These are phyloP conservation scores for Candida sanyiensis DNA, from an alignment of 805 yeast genomes.

Conservation along the genomic window DNA sequence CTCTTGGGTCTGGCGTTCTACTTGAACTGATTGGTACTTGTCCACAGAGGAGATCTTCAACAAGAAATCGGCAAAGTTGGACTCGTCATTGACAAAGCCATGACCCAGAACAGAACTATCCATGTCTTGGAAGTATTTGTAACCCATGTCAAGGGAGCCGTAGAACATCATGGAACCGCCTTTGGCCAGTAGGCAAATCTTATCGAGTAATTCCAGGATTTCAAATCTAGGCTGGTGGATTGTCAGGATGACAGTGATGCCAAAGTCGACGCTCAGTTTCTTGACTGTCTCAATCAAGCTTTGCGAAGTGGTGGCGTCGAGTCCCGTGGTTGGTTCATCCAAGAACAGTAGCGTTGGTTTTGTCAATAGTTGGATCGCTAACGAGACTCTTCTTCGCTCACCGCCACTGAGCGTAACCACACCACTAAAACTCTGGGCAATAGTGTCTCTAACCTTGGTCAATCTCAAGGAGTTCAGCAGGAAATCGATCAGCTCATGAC, in stretches of 20 bases:
- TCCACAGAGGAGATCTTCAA: slow-evolving; percentile 57
- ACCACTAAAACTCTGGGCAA: slow-evolving; percentile 37
- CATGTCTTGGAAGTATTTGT: slow-evolving; percentile 46
- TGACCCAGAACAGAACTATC: slow-evolving; percentile 41
- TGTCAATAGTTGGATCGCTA: slow-evolving; percentile 71
- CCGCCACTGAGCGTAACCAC: slow-evolving; percentile 68
- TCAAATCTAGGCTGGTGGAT: slow-evolving; percentile 85
- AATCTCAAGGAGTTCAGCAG: slow-evolving; percentile 61
- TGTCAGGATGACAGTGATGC: slow-evolving; percentile 68
- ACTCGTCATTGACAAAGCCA: slow-evolving; percentile 21
- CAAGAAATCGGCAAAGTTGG: slow-evolving; percentile 57
- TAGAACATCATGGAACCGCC: slow-evolving; percentile 48
- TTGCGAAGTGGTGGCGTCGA: slow-evolving; percentile 74
- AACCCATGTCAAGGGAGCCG: slow-evolving; percentile 37
- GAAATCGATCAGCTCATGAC: slow-evolving; percentile 48
- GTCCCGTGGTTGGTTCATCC: slow-evolving; percentile 87
- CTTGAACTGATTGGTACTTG: slow-evolving; percentile 29
- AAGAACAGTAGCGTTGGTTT: slow-evolving; percentile 72
- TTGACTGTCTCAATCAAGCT: slow-evolving; percentile 56
- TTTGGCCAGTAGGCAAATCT: slow-evolving; percentile 59
- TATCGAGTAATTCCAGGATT: slow-evolving; percentile 62
- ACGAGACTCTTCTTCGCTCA: slow-evolving; percentile 69
- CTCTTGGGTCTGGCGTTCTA: slow-evolving; percentile 28
- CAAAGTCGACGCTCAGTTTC: slow-evolving; percentile 46
- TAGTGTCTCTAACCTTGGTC: slow-evolving; percentile 53